Evolutionary conservation across 1,284 basidiomycete genomes (phyloP).

Genomic region (Trametes sp.): DNA sequence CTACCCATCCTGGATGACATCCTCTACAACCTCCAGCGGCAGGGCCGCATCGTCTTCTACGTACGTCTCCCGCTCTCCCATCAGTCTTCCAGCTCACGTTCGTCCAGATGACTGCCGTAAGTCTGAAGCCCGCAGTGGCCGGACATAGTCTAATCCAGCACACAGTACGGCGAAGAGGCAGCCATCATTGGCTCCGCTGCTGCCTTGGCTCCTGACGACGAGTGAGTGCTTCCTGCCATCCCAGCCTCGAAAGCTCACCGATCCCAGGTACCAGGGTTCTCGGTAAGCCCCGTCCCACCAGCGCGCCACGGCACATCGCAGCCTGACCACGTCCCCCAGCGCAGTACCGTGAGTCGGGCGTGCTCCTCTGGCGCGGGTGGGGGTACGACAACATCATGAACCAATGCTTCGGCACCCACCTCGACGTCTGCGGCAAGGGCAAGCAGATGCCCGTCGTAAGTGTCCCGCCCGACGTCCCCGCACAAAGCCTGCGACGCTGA

Average conservation of each 20-base stretch:
- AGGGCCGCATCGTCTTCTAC: constrained; percentile 95
- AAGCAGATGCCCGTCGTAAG: constrained; percentile 88
- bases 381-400: constrained; percentile 78
- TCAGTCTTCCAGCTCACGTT: background rate
- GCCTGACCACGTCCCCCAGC: constrained; percentile 49
- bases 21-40: constrained; percentile 91
- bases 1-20: constrained; percentile 89
- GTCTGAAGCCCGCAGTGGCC: constrained; percentile 6
- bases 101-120: constrained; percentile 31
- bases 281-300: constrained; percentile 49
- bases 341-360: constrained; percentile 91
- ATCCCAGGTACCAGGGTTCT: constrained; percentile 55
- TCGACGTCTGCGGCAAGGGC: constrained; percentile 86
- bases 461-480: constrained; percentile 14
- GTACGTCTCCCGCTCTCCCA: constrained; percentile 52
- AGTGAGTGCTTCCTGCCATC: constrained; percentile 60
- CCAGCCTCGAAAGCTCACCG: constrained; percentile 13
- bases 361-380: constrained; percentile 89
- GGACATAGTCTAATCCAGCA: constrained; percentile 13
- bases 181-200: constrained; percentile 92
- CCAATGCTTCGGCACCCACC: constrained; percentile 88
- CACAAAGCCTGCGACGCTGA: background rate
- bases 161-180: constrained; percentile 90
- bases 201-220: constrained; percentile 84
- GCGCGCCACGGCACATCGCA: background rate